Base-by-base conservation (phyloP, 768 basidiomycete genomes). In the Dioszegia hungarica region DNA sequence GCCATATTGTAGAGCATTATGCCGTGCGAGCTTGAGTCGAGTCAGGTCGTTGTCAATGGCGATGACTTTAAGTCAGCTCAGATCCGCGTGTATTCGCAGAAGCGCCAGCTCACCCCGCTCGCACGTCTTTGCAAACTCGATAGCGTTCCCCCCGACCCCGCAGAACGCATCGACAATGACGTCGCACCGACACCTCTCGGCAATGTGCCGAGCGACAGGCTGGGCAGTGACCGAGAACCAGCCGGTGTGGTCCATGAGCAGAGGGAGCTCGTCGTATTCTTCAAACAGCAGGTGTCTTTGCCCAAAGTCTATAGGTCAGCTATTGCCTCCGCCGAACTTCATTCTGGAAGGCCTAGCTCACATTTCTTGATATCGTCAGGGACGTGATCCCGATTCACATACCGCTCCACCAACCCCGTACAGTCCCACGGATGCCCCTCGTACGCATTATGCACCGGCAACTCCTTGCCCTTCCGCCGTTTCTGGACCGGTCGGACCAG, bases 201-300 rank as follows among this genome's bases (percentile, higher is more conserved):
- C 94, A 41, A 97, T 97, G 73, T 90, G 92, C 58, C 83, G 77
- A 8, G 93, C 95, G n/a, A 99, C 84, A 36, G 81, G 81, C 68
- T 98, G 92, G 0, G 95, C 94, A 0, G 95, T 99, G 57, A 98
- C 86, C 60, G 88, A 91, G 77, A 88, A 98, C 94, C 93, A 97
- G n/a, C 94, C 94, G 73, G 94, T 90, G 63, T 88, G 84, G 62
- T 98, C 95, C 11, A 98, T 79, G 1, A 95, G 80, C 70, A 91
- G 90, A 0, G 92, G 91, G 17, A 84, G 75, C 24, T 85, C 82
- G 64, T 90, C 92, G 56, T 76, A 79, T 28, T 84, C 77, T 0
- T 87, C 87, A 73, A 98, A 91, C 62, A 84, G 85, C 0, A 90
- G 84, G 52, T 83, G 81, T 29, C 94, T 81, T 74, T 98, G 94